These are phyloP conservation scores for Sanghuangporus weigelae DNA, from an alignment of 1,284 basidiomycete species.

Conservation along the genomic window DNA sequence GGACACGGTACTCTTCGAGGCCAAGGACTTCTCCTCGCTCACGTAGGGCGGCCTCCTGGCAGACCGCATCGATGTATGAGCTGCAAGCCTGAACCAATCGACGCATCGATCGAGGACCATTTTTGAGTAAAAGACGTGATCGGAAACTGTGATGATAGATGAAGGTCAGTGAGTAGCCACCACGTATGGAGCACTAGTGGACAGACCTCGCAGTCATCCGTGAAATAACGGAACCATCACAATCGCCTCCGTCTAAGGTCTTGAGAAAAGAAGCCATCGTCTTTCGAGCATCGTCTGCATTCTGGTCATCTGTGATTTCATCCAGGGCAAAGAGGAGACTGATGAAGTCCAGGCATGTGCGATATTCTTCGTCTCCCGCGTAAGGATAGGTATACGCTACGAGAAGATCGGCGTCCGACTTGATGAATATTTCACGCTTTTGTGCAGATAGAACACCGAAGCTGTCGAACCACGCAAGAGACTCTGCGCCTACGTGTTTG, in stretches of 20 bases:
- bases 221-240: constrained; percentile 44
- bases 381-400: constrained; percentile 60
- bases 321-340: constrained; percentile 66
- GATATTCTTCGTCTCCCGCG: constrained; percentile 51
- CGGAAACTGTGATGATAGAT: constrained; percentile 8
- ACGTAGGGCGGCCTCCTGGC: constrained; percentile 54
- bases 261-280: constrained; percentile 51
- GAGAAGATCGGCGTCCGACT: constrained; percentile 56
- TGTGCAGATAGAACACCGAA: constrained; percentile 54
- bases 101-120: constrained; percentile 14
- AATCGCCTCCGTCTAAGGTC: constrained; percentile 46
- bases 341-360: constrained; percentile 60
- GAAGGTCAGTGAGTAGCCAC: not conserved
- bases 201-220: constrained; percentile 14
- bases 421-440: constrained; percentile 56
- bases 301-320: constrained; percentile 66
- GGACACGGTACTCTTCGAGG: constrained; percentile 43
- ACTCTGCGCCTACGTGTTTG: constrained; percentile 46
- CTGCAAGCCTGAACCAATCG: constrained; percentile 52
- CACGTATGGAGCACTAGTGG: not conserved
- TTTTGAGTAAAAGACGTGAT: constrained; percentile 8
- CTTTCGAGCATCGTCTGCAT: constrained; percentile 45
- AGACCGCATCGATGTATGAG: constrained; percentile 52
- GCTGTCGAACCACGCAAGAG: constrained; percentile 57
- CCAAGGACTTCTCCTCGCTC: constrained; percentile 50